These are phyloP conservation scores for Cenchrus americanus DNA, from an alignment of 176 grass and related monocot species.

Conservation along the genomic window DNA sequence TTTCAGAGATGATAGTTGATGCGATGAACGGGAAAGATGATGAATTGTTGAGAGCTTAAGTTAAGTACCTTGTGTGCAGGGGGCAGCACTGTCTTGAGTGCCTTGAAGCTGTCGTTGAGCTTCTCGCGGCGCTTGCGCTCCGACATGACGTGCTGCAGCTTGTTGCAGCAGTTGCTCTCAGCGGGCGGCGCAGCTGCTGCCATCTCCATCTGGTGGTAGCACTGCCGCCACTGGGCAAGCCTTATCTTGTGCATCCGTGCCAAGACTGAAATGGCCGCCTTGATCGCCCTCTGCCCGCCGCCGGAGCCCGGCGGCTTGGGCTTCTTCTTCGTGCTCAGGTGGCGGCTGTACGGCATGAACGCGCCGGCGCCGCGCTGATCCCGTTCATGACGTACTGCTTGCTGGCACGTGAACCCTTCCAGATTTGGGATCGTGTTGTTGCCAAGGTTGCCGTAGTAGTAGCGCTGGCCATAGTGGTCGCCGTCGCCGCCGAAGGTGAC, in stretches of 20 bases:
- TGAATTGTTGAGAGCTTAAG: background rate
- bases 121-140: constrained; percentile 58
- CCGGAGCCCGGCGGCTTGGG: background rate
- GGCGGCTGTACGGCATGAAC: constrained; percentile 21
- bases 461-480: background rate
- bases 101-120: constrained; percentile 54
- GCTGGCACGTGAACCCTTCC: background rate
- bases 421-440: background rate
- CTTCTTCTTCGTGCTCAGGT: constrained; percentile 33
- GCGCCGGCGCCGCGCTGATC: background rate
- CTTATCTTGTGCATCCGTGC: constrained; percentile 26
- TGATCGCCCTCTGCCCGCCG: constrained; percentile 47
- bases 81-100: constrained; percentile 44
- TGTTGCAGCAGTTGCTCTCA: background rate
- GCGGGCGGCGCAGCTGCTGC: background rate
- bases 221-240: background rate
- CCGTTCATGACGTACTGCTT: background rate
- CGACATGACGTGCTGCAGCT: constrained; percentile 49
- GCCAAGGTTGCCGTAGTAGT: background rate
- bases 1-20: background rate
- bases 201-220: constrained; percentile 19
- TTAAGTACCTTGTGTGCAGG: constrained; percentile 32
- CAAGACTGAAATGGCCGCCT: background rate
- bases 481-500: background rate
- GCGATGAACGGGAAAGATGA: background rate